These are phyloP conservation scores for Diutina catenulata DNA, from an alignment of 1,139 yeast species.

Conservation along the genomic window DNA sequence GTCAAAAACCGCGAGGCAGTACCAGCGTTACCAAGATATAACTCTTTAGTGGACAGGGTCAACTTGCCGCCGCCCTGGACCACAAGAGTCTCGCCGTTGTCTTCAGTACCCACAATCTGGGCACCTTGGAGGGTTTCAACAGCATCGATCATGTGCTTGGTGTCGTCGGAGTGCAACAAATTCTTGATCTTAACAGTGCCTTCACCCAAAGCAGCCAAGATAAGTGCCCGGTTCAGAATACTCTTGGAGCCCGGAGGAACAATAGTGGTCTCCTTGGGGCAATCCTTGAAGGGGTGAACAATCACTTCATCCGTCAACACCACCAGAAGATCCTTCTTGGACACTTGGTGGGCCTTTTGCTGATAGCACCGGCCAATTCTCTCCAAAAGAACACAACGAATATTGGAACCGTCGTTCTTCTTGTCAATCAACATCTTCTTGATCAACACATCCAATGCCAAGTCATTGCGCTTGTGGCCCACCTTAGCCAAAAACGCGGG, in stretches of 20 bases:
- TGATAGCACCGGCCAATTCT: conserved; percentile 85
- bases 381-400: conserved; percentile 75
- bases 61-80: conserved; percentile 80
- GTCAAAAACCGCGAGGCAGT: conserved; percentile 94
- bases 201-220: conserved; percentile 81
- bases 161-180: conserved; percentile 88
- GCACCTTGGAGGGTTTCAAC: conserved; percentile 76
- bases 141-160: conserved; percentile 90
- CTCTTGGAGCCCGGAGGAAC: conserved; percentile 97
- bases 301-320: conserved; percentile 75
- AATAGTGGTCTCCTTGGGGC: conserved; percentile 18
- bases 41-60: conserved; percentile 44
- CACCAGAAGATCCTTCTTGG: conserved; percentile 69
- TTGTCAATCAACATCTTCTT: conserved; percentile 91
- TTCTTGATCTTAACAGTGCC: conserved; percentile 80
- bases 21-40: conserved; percentile 95
- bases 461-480: conserved; percentile 45
- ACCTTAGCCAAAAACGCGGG: conserved; percentile 52
- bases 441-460: conserved; percentile 63
- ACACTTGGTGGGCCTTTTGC: conserved; percentile 73
- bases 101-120: conserved; percentile 54
- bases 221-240: conserved; percentile 87
- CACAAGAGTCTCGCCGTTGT: conserved; percentile 81
- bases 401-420: conserved; percentile 87
- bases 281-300: conserved; percentile 47